These are phyloP conservation scores for Trametes sp. DNA, from an alignment of 1,284 basidiomycete genomes.

Conservation along the genomic window DNA sequence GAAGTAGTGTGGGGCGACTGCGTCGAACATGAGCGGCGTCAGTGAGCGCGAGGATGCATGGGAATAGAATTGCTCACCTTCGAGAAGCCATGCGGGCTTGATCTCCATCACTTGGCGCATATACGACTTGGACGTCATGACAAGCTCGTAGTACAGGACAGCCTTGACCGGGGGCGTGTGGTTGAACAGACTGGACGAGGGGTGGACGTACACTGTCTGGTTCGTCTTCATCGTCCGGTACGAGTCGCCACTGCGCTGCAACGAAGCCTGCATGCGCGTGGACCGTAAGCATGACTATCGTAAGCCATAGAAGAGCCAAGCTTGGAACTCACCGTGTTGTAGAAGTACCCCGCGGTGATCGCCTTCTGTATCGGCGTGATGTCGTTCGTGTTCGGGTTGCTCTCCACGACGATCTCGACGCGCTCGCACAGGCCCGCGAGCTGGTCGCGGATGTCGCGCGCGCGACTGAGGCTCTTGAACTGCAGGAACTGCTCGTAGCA, in stretches of 20 bases:
- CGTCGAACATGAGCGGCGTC: neutral
- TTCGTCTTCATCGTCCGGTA: slow-evolving; percentile 95
- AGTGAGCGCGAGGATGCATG: neutral
- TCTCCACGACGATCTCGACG: slow-evolving; percentile 91
- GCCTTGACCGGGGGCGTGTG: slow-evolving; percentile 93
- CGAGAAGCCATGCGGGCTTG: slow-evolving; percentile 91
- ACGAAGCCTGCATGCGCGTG: slow-evolving; percentile 63
- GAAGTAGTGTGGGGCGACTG: slow-evolving; percentile 95
- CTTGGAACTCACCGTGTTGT: slow-evolving; percentile 80
- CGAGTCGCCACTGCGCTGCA: slow-evolving; percentile 92
- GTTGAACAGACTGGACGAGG: slow-evolving; percentile 94
- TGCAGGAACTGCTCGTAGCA: slow-evolving; percentile 96
- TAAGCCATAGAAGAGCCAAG: neutral
- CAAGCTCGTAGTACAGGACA: slow-evolving; percentile 94
- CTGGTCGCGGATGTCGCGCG: slow-evolving; percentile 97
- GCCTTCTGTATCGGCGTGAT: slow-evolving; percentile 95
- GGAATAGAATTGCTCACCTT: slow-evolving; percentile 70
- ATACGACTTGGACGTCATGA: slow-evolving; percentile 88
- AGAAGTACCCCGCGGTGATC: slow-evolving; percentile 94
- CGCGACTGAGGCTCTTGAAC: slow-evolving; percentile 93
- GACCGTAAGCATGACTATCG: slow-evolving; percentile 10
- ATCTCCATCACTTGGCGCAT: slow-evolving; percentile 98
- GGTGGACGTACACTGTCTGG: slow-evolving; percentile 96
- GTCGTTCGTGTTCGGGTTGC: slow-evolving; percentile 91
- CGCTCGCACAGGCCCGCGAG: slow-evolving; percentile 95